A percentile compares a stretch with the other conserved stretches of the same genome.
phyloP scores from a whole-genome alignment of 169 alveolate genomes.

The Perkinsus marinus region DNA sequence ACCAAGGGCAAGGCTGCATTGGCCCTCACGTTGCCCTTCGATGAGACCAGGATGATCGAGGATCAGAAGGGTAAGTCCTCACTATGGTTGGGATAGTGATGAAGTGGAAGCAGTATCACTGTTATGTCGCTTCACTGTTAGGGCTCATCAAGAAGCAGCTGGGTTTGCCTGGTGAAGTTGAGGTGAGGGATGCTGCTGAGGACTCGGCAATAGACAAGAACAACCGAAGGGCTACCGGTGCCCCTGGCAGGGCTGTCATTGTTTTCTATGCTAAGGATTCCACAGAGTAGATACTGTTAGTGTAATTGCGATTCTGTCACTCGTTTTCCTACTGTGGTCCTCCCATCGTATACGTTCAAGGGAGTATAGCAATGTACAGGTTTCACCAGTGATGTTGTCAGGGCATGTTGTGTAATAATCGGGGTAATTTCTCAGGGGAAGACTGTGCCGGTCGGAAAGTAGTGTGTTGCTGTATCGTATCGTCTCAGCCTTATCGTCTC shows the following conservation, averaged over 20 bases:
- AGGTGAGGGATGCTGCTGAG: background rate
- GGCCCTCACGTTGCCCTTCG: slow-evolving; percentile 43
- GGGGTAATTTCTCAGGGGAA: too few relatives aligned
- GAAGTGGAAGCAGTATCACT: background rate
- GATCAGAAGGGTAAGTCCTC: background rate
- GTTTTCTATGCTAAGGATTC: background rate
- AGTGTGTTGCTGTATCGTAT: too few relatives aligned
- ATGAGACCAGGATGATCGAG: slow-evolving; percentile 35
- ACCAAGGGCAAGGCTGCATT: slow-evolving; percentile 42
- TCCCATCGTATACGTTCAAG: background rate
- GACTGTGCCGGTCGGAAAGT: too few relatives aligned
- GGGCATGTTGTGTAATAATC: too few relatives aligned
- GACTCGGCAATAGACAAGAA: background rate
- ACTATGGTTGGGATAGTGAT: background rate
- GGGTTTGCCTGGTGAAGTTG: background rate
- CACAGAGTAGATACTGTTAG: background rate
- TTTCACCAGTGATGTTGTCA: background rate
- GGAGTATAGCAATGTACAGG: background rate
- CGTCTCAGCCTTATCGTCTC: too few relatives aligned
- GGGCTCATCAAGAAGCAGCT: background rate
- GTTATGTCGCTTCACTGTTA: background rate
- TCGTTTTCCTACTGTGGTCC: background rate
- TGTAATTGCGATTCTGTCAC: background rate
- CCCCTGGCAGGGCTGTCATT: background rate
- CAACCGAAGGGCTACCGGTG: background rate